Evolutionary conservation across 495 filamentous ascomycete genomes (phyloP).

Genomic region (Tuber microsphaerosporum): DNA sequence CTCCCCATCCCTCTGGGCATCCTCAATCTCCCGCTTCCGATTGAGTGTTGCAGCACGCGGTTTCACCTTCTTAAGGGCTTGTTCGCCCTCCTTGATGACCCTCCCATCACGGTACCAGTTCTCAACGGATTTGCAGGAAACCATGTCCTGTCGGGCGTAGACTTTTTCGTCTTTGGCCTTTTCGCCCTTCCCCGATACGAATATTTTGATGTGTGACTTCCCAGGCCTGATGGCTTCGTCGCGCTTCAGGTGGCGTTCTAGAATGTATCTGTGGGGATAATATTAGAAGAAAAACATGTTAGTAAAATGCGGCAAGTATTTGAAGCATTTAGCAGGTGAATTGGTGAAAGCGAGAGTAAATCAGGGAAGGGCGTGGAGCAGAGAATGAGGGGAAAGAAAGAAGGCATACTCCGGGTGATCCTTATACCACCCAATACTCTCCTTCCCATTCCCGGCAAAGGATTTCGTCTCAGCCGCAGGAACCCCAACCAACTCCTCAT

Average conservation of each 20-base stretch:
- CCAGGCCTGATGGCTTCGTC: slow-evolving; percentile 78
- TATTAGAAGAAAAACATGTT: not conserved
- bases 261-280: slow-evolving; percentile 50
- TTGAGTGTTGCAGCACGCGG: slow-evolving; percentile 84
- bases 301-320: not conserved
- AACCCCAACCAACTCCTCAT: slow-evolving; percentile 45
- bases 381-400: not conserved
- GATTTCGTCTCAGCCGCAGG: slow-evolving; percentile 1
- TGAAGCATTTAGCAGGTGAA: not conserved
- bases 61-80: slow-evolving; percentile 77
- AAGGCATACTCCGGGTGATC: slow-evolving; percentile 29
- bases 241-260: slow-evolving; percentile 80
- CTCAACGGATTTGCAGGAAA: slow-evolving; percentile 80
- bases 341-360: not conserved
- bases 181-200: slow-evolving; percentile 60
- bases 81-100: slow-evolving; percentile 58
- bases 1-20: slow-evolving; percentile 67
- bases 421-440: slow-evolving; percentile 37
- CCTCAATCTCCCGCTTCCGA: slow-evolving; percentile 82
- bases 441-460: slow-evolving; percentile 13
- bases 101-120: slow-evolving; percentile 97
- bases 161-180: slow-evolving; percentile 69
- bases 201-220: slow-evolving; percentile 64
- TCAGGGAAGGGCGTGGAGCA: not conserved
- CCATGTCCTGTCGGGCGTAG: slow-evolving; percentile 70